Conservation (phyloP, 2,329 filamentous ascomycete species). For the Fusarium redolens region DNA sequence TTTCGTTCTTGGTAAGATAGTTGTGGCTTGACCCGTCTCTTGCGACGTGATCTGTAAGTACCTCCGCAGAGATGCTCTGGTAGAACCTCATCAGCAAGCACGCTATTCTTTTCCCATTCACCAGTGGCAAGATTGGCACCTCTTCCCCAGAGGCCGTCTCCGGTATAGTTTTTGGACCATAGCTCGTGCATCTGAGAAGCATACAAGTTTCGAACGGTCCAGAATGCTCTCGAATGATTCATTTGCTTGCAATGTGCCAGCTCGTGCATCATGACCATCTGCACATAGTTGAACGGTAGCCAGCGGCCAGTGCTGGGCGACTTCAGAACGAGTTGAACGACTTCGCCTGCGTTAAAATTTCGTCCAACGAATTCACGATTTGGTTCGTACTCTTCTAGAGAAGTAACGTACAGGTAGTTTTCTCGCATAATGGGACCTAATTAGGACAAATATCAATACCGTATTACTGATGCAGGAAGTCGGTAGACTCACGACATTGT, state of each 20-base stretch:
- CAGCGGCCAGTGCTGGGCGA: slow-evolving; percentile 72
- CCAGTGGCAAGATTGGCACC: slow-evolving; percentile 73
- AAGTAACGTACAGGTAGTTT: slow-evolving; percentile 72
- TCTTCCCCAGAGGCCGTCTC: slow-evolving; percentile 85
- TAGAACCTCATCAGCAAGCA: slow-evolving; percentile 65
- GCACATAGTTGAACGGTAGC: slow-evolving; percentile 85
- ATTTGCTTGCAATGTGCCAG: slow-evolving; percentile 90
- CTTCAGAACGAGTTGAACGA: slow-evolving; percentile 85
- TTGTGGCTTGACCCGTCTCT: slow-evolving; percentile 63
- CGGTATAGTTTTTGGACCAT: slow-evolving; percentile 77
- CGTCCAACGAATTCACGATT: slow-evolving; percentile 87
- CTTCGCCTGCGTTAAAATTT: slow-evolving; percentile 91
- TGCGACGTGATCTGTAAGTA: slow-evolving; percentile 74
- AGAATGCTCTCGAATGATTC: slow-evolving; percentile 87
- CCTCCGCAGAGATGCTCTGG: slow-evolving; percentile 84
- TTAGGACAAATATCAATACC: not conserved
- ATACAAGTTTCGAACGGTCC: slow-evolving; percentile 80
- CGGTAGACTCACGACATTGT: slow-evolving; percentile 70
- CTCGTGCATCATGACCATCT: slow-evolving; percentile 97
- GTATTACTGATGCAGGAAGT: not conserved
- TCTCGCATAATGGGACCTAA: slow-evolving; percentile 76
- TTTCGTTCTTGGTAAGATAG: slow-evolving; percentile 78
- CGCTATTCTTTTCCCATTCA: slow-evolving; percentile 65
- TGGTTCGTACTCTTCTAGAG: slow-evolving; percentile 83
- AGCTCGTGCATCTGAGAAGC: slow-evolving; percentile 76